phyloP scores from a whole-genome alignment of 805 yeast species.

The Candida qinlingensis region DNA sequence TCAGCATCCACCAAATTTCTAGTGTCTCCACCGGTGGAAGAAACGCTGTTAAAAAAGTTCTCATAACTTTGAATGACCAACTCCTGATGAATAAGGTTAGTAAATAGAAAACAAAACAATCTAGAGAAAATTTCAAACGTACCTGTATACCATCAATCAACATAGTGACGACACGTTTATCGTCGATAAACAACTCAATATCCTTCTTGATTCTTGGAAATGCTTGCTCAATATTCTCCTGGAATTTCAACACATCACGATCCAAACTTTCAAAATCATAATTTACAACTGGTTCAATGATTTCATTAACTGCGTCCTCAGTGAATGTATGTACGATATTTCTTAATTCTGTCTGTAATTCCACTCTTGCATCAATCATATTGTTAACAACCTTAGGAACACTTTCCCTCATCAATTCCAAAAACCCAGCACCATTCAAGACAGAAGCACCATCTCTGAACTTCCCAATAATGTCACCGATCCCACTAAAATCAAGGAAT shows the following conservation, averaged over 20 bases:
- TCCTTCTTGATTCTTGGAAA: conserved; percentile 52
- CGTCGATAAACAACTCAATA: conserved; percentile 50
- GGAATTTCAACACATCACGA: conserved; percentile 36
- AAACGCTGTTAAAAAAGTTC: conserved; percentile 35
- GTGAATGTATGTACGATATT: conserved; percentile 67
- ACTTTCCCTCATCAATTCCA: conserved; percentile 55
- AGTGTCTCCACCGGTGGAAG: conserved; percentile 19
- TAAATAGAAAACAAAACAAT: not conserved
- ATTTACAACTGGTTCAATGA: conserved; percentile 42
- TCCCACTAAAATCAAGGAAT: conserved; percentile 76
- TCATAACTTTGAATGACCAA: conserved; percentile 54
- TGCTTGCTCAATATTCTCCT: conserved; percentile 43
- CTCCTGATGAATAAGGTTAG: conserved; percentile 28
- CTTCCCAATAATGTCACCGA: conserved; percentile 45
- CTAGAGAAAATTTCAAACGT: not conserved
- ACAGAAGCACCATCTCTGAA: conserved; percentile 28
- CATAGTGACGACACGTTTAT: conserved; percentile 43
- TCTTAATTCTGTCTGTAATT: conserved; percentile 68
- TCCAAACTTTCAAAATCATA: conserved; percentile 18
- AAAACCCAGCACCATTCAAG: conserved; percentile 21
- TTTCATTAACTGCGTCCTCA: conserved; percentile 43
- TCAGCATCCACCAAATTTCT: conserved; percentile 32
- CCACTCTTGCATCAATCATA: conserved; percentile 73
- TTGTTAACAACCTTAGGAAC: conserved; percentile 78
- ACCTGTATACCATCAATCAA: conserved; percentile 58